Conservation (phyloP, 306 rosid genomes). For the Dryas octopetala region DNA sequence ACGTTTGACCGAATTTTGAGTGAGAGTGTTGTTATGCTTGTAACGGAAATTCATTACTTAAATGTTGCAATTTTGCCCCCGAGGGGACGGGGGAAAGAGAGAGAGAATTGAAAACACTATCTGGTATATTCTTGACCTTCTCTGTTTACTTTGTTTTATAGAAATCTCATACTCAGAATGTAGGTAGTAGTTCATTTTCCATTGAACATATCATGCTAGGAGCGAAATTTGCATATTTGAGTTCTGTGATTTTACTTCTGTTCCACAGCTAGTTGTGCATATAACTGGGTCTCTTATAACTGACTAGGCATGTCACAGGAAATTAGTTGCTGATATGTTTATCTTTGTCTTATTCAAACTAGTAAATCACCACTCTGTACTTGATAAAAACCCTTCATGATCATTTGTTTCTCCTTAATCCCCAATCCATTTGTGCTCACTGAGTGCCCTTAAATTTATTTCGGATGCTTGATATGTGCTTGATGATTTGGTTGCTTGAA, state of each 20-base stretch:
- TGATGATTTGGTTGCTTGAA: neutral
- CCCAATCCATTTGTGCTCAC: neutral
- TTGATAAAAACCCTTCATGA: no score
- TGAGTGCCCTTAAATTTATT: neutral
- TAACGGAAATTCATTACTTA: slow-evolving; percentile 28
- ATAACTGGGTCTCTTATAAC: neutral
- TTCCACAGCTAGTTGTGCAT: neutral
- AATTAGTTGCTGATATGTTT: neutral
- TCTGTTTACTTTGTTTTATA: neutral
- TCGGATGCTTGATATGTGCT: neutral
- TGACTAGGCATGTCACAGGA: neutral
- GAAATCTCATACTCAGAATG: neutral
- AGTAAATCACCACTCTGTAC: no score
- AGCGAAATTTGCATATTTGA: neutral
- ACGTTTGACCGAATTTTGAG: slow-evolving; percentile 30
- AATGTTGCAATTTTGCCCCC: neutral
- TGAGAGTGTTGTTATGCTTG: slow-evolving; percentile 35
- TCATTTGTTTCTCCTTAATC: no score
- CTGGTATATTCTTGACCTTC: slow-evolving; percentile 18
- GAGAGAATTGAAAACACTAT: neutral
- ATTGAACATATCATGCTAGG: neutral
- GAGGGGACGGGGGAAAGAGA: neutral
- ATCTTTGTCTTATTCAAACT: neutral
- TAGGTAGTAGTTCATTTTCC: neutral
- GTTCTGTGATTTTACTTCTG: neutral